Conservation (phyloP, 1,284 basidiomycete genomes). For the Ustilago bromivora region DNA sequence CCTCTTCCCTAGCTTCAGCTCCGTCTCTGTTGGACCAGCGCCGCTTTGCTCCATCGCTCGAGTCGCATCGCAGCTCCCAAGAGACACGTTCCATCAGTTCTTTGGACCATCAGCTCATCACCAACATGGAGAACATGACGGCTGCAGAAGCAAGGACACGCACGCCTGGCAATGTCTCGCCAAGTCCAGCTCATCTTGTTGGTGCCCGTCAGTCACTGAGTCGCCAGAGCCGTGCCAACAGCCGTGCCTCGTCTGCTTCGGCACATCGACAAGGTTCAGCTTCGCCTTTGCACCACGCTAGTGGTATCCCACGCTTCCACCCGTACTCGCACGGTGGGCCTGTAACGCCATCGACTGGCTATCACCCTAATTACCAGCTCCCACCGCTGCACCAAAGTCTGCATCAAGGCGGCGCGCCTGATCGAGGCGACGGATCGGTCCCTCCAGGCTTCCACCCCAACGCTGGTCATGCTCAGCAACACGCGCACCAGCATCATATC, state of each 20-base stretch:
- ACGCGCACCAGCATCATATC: conserved; percentile 40
- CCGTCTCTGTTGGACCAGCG: conserved; percentile 51
- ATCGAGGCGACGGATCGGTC: conserved; percentile 19
- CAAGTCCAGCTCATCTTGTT: conserved; percentile 47
- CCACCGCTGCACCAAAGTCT: conserved; percentile 48
- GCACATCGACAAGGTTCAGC: conserved; percentile 61
- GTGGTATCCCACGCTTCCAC: conserved; percentile 63
- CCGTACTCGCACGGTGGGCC: conserved; percentile 59
- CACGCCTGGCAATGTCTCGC: conserved; percentile 56
- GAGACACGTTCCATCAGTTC: conserved; percentile 59
- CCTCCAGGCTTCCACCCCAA: conserved; percentile 15
- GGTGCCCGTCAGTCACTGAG: conserved; percentile 54
- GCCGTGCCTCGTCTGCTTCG: conserved; percentile 60
- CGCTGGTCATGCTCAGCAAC: conserved; percentile 21
- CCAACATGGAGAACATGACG: conserved; percentile 65
- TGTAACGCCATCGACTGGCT: conserved; percentile 30
- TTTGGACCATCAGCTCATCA: conserved; percentile 62
- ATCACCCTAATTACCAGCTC: conserved; percentile 46
- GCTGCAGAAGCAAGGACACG: conserved; percentile 55
- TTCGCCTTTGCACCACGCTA: conserved; percentile 62
- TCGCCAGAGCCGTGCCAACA: conserved; percentile 57
- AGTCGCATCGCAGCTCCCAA: conserved; percentile 48
- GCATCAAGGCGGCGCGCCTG: conserved; percentile 20
- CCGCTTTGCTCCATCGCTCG: conserved; percentile 48
- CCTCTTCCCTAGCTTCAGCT: conserved; percentile 55